Conservation (phyloP, 169 alveolate genomes). For the Cryptosporidium bovis region DNA sequence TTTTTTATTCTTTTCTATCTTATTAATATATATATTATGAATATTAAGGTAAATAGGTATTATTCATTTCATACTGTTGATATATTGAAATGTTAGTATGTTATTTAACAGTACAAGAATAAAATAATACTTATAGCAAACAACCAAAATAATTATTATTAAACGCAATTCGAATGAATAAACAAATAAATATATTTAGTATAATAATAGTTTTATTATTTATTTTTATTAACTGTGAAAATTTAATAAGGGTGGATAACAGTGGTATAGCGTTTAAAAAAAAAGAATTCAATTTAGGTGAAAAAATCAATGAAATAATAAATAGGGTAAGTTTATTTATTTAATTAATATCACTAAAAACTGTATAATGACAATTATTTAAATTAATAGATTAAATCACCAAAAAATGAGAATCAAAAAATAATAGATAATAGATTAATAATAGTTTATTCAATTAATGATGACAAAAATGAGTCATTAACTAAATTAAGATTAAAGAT, state of each 20-base stretch:
- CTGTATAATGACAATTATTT: neutral
- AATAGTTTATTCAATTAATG: slow-evolving; percentile 10
- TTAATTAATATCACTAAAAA: neutral
- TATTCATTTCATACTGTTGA: no score
- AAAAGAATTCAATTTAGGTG: slow-evolving; percentile 11
- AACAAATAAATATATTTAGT: neutral
- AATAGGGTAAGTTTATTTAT: slow-evolving; percentile 26
- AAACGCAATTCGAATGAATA: no score
- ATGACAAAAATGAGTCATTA: slow-evolving; percentile 9
- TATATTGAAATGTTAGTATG: no score
- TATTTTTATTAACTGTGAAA: slow-evolving; percentile 12
- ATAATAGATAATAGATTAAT: slow-evolving; percentile 26
- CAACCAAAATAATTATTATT: no score
- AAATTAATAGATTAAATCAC: slow-evolving; percentile 9
- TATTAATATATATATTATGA: no score
- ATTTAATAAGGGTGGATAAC: slow-evolving; percentile 35
- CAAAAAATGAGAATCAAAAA: neutral
- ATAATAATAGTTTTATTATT: neutral
- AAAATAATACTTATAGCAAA: no score
- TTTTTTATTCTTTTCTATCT: no score
- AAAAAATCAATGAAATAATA: slow-evolving; percentile 5
- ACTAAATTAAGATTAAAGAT: slow-evolving; percentile 20
- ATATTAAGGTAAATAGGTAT: no score
- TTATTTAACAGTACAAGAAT: no score
- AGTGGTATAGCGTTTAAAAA: neutral